phyloP scores from a whole-genome alignment of 2,329 filamentous ascomycete genomes.

The Fusarium penzigii region DNA sequence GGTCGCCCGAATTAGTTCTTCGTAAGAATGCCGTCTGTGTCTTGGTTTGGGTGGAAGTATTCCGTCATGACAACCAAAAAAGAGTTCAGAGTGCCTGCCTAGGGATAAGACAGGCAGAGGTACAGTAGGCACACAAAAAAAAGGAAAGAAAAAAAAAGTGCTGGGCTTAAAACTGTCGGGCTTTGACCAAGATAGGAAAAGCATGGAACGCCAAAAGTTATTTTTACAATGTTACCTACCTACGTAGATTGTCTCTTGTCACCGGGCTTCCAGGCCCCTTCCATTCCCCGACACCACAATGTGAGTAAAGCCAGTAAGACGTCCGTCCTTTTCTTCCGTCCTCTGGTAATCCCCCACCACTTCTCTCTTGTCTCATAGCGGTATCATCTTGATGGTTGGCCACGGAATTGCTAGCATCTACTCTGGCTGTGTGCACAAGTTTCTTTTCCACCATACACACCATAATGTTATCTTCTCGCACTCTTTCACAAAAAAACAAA shows the following conservation, averaged over 20 bases:
- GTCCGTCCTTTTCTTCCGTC: too few species aligned
- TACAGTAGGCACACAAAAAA: background rate
- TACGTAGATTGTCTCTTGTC: conserved; percentile 27
- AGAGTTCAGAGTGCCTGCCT: too few species aligned
- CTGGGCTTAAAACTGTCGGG: background rate
- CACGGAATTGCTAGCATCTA: too few species aligned
- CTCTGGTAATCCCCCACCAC: too few species aligned
- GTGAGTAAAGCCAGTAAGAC: too few species aligned
- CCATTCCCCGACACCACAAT: background rate
- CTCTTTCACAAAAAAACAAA: too few species aligned
- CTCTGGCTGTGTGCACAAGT: background rate
- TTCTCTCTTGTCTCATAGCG: too few species aligned
- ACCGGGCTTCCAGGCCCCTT: conserved; percentile 11
- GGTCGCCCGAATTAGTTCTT: too few species aligned
- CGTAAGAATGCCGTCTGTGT: background rate
- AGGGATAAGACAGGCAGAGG: background rate
- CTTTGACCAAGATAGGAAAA: conserved; percentile 1
- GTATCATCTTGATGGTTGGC: too few species aligned
- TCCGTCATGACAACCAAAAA: background rate
- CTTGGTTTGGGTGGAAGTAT: background rate
- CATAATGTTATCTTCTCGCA: background rate
- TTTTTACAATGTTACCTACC: conserved; percentile 28
- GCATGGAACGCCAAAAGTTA: conserved; percentile 32
- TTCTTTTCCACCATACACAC: background rate
- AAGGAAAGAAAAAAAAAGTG: background rate